Conservation (phyloP, 495 filamentous ascomycete genomes). For the Neurospora sp. region DNA sequence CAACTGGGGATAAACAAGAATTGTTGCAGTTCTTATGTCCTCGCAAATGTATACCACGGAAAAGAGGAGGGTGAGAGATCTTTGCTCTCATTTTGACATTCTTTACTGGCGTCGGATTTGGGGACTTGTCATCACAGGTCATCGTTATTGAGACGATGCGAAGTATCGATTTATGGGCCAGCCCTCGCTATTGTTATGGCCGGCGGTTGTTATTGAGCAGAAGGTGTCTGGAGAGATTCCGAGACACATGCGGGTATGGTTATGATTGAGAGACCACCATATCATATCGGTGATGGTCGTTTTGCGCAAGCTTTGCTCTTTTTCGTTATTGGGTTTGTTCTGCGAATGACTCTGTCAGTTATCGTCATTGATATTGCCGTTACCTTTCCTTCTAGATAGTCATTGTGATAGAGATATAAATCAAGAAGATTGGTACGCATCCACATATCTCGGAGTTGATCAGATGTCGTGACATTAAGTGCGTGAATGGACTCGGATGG, state of each 20-base stretch:
- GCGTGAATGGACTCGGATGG: neutral
- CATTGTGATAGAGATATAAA: neutral
- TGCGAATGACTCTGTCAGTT: neutral
- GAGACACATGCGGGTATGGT: neutral
- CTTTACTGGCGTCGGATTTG: neutral
- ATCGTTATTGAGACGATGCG: neutral
- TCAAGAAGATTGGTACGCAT: neutral
- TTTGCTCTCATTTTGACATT: neutral
- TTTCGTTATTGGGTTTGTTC: neutral
- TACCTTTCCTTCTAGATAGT: neutral
- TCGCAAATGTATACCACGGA: neutral
- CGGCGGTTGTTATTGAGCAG: neutral
- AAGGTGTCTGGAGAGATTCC: neutral
- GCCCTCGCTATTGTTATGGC: neutral
- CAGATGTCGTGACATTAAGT: neutral
- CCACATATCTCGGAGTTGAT: neutral
- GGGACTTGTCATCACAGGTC: neutral
- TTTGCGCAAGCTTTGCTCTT: neutral
- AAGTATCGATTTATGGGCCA: neutral
- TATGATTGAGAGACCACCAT: neutral
- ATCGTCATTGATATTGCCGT: neutral
- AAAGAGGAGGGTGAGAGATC: neutral
- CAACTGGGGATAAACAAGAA: neutral
- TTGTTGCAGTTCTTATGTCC: neutral
- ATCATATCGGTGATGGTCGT: neutral